Base-by-base conservation (phyloP, 106 monocot genomes). In the Ottelia alismoides region DNA sequence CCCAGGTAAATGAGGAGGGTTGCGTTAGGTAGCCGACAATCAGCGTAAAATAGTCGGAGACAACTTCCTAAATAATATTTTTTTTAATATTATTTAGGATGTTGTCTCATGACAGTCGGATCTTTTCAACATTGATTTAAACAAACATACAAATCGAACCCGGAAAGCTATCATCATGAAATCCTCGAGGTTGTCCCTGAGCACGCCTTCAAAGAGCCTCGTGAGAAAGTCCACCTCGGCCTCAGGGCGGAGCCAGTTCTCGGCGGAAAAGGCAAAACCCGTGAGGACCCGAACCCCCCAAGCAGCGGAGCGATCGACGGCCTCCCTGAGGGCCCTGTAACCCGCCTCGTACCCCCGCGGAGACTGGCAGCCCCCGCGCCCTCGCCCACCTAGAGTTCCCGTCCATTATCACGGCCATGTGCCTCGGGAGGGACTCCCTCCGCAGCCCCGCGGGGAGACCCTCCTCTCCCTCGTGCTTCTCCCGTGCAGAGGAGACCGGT, bases 211-310 rank as follows among this genome's bases (percentile, higher is more conserved):
- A 49, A 87, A 87, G 31, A 81, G 59, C 58, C 28, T 68, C 77
- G 81, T 74, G 14, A 87, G 70, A 60, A 87, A 87, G 35, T 78
- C 77, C 22, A 87, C 69, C 64, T 87, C 86, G 2, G 51, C 85
- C 80, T 82, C 73, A 30, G 87, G 72, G 1, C 87, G 82, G 52
- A 51, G 63, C 82, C 82, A 88, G 64, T 88, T 88, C 66, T 88
- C 87, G 31, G 63, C 25, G 44, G 87, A 88, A 61, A 88, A 88
- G 66, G 87, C 87, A 47, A 82, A 88, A 53, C 78, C 82, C 25
- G 87, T 88, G 72, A 88, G 76, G 21, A 55, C 82, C 49, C 49
- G 55, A 49, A 88, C 59, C 0, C 87, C 81, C 87, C 87, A 82
- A 17, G 30, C 45, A 57, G 51, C 21, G 26, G 87, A 82, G 51